Percentiles rank a stretch among this genome's conserved stretches.
Evolutionary conservation across 192 early-diverging fungal species (phyloP).

Genomic region (Umbelopsis ramanniana): DNA sequence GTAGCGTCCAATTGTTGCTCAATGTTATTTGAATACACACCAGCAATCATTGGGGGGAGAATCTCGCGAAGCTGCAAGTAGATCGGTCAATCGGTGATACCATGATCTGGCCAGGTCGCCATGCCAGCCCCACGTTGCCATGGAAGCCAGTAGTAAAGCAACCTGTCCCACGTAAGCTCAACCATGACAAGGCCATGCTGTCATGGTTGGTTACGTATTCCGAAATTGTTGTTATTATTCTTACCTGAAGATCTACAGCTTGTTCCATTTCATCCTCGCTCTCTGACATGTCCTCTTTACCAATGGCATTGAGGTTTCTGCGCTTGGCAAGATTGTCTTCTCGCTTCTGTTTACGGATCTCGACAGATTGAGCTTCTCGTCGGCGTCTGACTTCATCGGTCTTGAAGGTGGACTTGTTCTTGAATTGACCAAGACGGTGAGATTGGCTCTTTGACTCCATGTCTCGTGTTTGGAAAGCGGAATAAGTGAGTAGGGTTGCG

Average conservation of each 20-base stretch:
- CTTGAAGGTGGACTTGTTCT: slow-evolving; percentile 65
- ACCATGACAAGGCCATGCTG: not conserved
- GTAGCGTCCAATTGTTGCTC: slow-evolving; percentile 84
- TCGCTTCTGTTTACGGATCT: slow-evolving; percentile 53
- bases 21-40: slow-evolving; percentile 76
- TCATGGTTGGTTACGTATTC: not conserved
- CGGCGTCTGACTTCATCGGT: slow-evolving; percentile 49
- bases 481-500: not conserved
- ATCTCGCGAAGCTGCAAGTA: slow-evolving; percentile 67
- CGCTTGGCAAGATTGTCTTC: slow-evolving; percentile 54
- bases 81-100: not conserved
- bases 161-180: too few species aligned
- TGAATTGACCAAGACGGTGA: slow-evolving; percentile 49
- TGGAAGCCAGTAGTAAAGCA: not conserved
- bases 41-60: slow-evolving; percentile 78
- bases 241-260: slow-evolving; percentile 28
- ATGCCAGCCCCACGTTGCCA: not conserved
- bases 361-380: slow-evolving; percentile 49
- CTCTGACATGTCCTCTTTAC: slow-evolving; percentile 33
- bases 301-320: slow-evolving; percentile 42
- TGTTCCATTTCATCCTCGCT: slow-evolving; percentile 46
- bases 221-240: not conserved
- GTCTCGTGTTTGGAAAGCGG: slow-evolving; percentile 18
- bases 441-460: slow-evolving; percentile 23
- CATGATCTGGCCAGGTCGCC: not conserved